These are phyloP conservation scores for Aspergillus tamarii DNA, from an alignment of 2,329 filamentous ascomycete species.

Conservation along the genomic window DNA sequence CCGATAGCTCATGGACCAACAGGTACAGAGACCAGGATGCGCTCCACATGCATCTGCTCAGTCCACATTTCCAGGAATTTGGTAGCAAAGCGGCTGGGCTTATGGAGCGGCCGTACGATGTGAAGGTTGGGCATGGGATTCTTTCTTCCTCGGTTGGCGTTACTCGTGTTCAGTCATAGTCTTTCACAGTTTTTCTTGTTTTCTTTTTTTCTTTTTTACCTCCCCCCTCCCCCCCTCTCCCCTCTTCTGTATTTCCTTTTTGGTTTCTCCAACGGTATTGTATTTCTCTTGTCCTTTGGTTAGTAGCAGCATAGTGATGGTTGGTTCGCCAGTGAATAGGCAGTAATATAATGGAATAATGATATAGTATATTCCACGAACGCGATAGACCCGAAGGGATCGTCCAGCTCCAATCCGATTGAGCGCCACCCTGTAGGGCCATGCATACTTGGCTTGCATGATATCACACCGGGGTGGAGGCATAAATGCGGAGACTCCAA, in stretches of 20 bases:
- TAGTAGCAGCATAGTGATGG: not conserved
- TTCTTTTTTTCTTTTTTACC: not conserved
- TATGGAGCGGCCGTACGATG: constrained; percentile 28
- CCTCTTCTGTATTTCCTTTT: not conserved
- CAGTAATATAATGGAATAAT: not conserved
- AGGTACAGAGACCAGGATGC: constrained; percentile 34
- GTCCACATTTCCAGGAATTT: constrained; percentile 30
- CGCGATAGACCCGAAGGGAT: not conserved
- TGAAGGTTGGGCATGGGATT: constrained; percentile 26
- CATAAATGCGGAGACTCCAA: not conserved
- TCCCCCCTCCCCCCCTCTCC: no score
- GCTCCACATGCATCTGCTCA: constrained; percentile 27
- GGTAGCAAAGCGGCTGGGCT: constrained; percentile 20
- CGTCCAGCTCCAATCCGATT: not conserved
- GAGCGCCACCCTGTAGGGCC: not conserved
- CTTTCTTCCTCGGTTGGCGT: constrained; percentile 25
- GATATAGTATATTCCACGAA: not conserved
- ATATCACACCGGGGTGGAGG: constrained; percentile 4
- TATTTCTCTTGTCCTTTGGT: not conserved
- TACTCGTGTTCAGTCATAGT: constrained; percentile 22
- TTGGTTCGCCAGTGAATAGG: not conserved
- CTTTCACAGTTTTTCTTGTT: not conserved
- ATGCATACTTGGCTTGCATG: constrained; percentile 6
- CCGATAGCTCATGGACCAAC: constrained; percentile 6
- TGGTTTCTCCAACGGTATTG: not conserved